phyloP scores from a whole-genome alignment of 2,329 filamentous ascomycete genomes.

The Teratosphaeria destructans region DNA sequence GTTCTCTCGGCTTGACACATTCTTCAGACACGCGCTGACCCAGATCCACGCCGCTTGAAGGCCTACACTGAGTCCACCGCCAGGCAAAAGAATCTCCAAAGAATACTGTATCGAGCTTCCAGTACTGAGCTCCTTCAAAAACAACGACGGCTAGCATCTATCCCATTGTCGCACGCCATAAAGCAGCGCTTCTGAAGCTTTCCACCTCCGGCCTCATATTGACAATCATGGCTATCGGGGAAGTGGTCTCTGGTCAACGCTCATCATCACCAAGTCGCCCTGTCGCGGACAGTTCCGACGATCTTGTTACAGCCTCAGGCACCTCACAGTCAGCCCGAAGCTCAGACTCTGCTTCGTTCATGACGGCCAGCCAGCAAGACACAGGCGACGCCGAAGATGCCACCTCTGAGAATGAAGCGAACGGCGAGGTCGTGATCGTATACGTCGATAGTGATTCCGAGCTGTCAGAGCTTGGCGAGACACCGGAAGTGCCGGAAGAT shows the following conservation, averaged over 20 bases:
- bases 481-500: background rate
- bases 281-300: background rate
- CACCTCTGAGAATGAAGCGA: background rate
- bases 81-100: background rate
- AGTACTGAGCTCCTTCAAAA: background rate
- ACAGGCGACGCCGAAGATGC: background rate
- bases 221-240: background rate
- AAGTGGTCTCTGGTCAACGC: background rate
- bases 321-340: background rate
- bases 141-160: background rate
- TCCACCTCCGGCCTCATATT: background rate
- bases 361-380: background rate
- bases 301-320: background rate
- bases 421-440: background rate
- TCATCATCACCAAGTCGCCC: background rate
- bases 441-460: slow-evolving; percentile 1
- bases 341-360: background rate
- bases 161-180: background rate
- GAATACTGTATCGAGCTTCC: background rate
- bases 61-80: background rate
- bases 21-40: background rate
- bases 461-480: background rate
- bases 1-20: background rate
- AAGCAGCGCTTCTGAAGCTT: background rate
- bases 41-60: background rate